These are phyloP conservation scores for Xeromyces bisporus DNA, from an alignment of 495 filamentous ascomycete species.

Conservation along the genomic window DNA sequence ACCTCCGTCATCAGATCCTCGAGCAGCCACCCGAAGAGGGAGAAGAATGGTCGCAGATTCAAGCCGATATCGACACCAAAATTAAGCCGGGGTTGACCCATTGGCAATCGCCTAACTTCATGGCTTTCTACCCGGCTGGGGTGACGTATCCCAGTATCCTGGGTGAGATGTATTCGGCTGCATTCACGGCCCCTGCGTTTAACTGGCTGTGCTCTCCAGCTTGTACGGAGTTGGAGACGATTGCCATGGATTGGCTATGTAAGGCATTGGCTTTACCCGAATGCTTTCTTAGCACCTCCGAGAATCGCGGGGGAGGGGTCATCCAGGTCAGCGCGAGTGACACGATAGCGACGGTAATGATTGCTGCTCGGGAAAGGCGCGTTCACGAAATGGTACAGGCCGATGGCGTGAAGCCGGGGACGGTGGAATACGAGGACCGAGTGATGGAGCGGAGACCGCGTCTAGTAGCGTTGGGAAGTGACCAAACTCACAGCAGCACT, in stretches of 20 bases:
- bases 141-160: conserved; percentile 76
- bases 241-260: conserved; percentile 85
- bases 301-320: conserved; percentile 67
- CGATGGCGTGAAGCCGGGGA: conserved; percentile 33
- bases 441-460: conserved; percentile 47
- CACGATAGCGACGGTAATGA: conserved; percentile 70
- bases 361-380: conserved; percentile 69
- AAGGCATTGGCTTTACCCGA: conserved; percentile 53
- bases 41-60: conserved; percentile 67
- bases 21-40: conserved; percentile 50
- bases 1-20: conserved; percentile 67
- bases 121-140: conserved; percentile 85
- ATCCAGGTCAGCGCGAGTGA: conserved; percentile 92
- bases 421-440: conserved; percentile 32
- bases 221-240: conserved; percentile 90
- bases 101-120: conserved; percentile 92
- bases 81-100: conserved; percentile 93
- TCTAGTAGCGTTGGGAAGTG: conserved; percentile 68
- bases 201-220: conserved; percentile 95
- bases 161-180: conserved; percentile 80
- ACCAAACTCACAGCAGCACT: conserved; percentile 64
- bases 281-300: conserved; percentile 59
- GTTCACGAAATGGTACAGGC: conserved; percentile 38
- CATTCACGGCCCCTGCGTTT: conserved; percentile 82
- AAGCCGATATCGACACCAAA: conserved; percentile 67